A percentile compares a stretch with the other conserved stretches of the same genome.
Conservation (phyloP, 1,284 basidiomycete species). For the Puccinia polysora region DNA sequence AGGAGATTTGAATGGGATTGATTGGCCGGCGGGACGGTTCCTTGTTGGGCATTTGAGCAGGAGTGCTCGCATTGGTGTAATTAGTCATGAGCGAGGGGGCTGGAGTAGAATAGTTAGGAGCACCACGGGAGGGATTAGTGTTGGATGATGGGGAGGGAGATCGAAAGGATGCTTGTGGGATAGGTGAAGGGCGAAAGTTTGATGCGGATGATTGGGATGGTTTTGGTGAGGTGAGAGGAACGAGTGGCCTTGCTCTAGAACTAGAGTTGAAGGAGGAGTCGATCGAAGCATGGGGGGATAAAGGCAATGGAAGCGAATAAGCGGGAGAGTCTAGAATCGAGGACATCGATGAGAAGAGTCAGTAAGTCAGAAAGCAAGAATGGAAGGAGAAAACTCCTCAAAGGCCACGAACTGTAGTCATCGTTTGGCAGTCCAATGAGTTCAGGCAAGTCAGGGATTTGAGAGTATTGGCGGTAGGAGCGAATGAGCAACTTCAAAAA, state of each 20-base stretch:
- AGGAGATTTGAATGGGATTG: background rate
- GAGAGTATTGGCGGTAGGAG: conserved; percentile 65
- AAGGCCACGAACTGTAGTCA: conserved; percentile 45
- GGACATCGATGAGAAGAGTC: conserved; percentile 12
- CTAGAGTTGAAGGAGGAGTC: background rate
- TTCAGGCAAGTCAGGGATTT: conserved; percentile 57
- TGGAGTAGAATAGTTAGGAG: conserved; percentile 1
- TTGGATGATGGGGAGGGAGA: conserved; percentile 1
- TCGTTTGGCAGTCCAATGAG: conserved; percentile 51
- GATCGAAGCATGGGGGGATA: conserved; percentile 9
- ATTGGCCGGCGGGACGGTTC: conserved; percentile 2
- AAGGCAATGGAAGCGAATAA: conserved; percentile 9
- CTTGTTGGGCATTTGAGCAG: background rate
- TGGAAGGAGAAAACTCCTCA: conserved; percentile 48
- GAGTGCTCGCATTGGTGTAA: conserved; percentile 4
- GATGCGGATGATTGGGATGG: conserved; percentile 12
- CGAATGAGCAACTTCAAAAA: conserved; percentile 68
- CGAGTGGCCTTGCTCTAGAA: background rate
- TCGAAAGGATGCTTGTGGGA: conserved; percentile 1
- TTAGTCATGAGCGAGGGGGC: conserved; percentile 13
- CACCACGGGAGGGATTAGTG: conserved; percentile 9
- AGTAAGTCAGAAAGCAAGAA: conserved; percentile 43
- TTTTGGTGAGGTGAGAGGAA: conserved; percentile 15
- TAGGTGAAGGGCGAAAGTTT: background rate
- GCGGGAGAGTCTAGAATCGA: conserved; percentile 14